Evolutionary conservation across 2,329 filamentous ascomycete genomes (phyloP).

Genomic region (Didymella pinodella): DNA sequence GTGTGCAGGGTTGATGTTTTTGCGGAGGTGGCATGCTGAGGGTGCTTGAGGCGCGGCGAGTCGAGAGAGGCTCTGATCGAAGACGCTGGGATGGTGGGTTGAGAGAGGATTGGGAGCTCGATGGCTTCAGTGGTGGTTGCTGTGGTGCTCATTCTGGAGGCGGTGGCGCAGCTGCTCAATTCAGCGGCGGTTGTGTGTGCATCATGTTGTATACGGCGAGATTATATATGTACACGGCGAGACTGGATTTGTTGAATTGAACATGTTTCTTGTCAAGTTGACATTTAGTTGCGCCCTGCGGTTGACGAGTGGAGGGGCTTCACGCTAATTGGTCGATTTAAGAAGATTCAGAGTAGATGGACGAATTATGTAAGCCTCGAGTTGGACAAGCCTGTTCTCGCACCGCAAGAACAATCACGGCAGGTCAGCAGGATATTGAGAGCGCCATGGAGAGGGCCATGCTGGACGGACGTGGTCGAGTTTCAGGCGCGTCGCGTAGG

Average conservation of each 20-base stretch:
- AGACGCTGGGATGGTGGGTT: slow-evolving; percentile 1
- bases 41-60: not conserved
- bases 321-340: slow-evolving; percentile 3
- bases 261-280: slow-evolving; percentile 11
- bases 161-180: not conserved
- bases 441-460: too few relatives aligned
- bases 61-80: not conserved
- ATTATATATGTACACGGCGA: too few relatives aligned
- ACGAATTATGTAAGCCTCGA: not conserved
- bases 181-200: not conserved
- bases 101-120: slow-evolving; percentile 13
- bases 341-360: not conserved
- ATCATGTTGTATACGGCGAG: too few relatives aligned
- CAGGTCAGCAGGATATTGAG: not conserved
- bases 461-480: too few relatives aligned
- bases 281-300: slow-evolving; percentile 12
- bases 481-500: not conserved
- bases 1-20: slow-evolving; percentile 21
- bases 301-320: slow-evolving; percentile 7
- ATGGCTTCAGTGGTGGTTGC: slow-evolving; percentile 4
- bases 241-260: too few relatives aligned
- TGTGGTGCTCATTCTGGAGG: slow-evolving; percentile 6
- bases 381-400: not conserved
- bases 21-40: not conserved
- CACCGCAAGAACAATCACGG: too few relatives aligned